A percentile compares a stretch with the other conserved stretches of the same genome.
Conservation (phyloP, 2,329 filamentous ascomycete genomes). For the Shiraia bambusicola region DNA sequence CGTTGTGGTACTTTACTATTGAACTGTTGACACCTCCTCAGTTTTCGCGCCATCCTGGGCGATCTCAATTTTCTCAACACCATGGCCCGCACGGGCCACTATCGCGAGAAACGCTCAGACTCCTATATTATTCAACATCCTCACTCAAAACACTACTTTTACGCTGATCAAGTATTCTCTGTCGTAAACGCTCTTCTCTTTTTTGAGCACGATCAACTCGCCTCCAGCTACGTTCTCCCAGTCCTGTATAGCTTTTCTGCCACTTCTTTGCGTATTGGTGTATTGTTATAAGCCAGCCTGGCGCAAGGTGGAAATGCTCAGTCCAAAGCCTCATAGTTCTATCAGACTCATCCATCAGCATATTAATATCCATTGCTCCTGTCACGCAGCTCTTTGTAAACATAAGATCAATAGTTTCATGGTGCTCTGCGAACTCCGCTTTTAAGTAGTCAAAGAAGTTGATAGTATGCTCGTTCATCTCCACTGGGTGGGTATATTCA, state of each 20-base stretch:
- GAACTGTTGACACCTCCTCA: background rate
- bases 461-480: too few species aligned
- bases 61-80: slow-evolving; percentile 4
- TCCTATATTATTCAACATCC: background rate
- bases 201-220: background rate
- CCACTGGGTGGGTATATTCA: too few species aligned
- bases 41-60: background rate
- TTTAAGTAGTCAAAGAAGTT: too few species aligned
- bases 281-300: background rate
- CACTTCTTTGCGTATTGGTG: background rate
- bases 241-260: background rate
- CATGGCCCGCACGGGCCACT: slow-evolving; percentile 1
- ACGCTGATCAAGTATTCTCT: background rate
- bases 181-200: background rate
- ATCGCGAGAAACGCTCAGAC: slow-evolving; percentile 2
- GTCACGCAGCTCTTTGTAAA: too few species aligned
- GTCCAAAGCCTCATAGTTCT: background rate
- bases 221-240: background rate
- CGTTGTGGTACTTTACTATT: too few species aligned
- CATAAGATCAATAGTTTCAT: too few species aligned
- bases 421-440: too few species aligned
- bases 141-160: background rate
- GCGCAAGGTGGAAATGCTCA: background rate
- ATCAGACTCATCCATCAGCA: background rate
- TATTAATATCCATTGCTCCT: background rate